Evolutionary conservation across 805 yeast species (phyloP), one percentile per base, ranked within the genome.

Genomic region (Metschnikowia cubensis): DNA sequence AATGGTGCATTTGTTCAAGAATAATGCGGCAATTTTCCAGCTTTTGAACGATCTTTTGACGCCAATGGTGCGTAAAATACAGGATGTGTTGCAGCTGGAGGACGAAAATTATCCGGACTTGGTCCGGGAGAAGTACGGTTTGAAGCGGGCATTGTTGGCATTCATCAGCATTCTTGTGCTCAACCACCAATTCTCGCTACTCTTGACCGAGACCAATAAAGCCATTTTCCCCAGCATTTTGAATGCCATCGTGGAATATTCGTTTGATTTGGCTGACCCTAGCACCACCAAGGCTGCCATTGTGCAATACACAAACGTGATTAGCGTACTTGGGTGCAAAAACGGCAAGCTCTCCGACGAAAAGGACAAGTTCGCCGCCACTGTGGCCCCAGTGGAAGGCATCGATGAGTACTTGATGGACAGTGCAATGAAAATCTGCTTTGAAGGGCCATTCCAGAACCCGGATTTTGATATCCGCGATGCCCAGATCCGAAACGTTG

Each of bases 361-460:
- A 6, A 74, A 76, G 22, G 92, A 87, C 62, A 74, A 73, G 59
- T 80, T 76, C 55, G 66, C 72, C 22, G 55, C 62, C 15, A 69
- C 74, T 41, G 77, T 80, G 21, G 74, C 76, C 10, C 70, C 77
- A 22, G 69, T 87, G 45, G 91, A 85, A 15, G 88, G 94, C 6
- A 80, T 88, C 44, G 85, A 86, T 49, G 83, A 80, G 39, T 80
- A 81, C 60, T 76, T 91, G 51, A 80, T 88, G 66, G 81, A 83
- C 45, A 84, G 83, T 56, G 74, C 82, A 25, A 77, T 90, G 3
- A 78, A 84, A 45, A 69, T 88, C 48, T 75, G 84, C 34, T 87
- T 89, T 71, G 91, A 89, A 64, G 71, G 89, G 43, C 89, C 96
- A n/a, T 84, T 88, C 64, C 83, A 85, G 57, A 79, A 83, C 34